Percentiles rank a stretch among this genome's conserved stretches.
Conservation (phyloP, 2,329 filamentous ascomycete genomes). For the Sphaerostilbella broomeana region DNA sequence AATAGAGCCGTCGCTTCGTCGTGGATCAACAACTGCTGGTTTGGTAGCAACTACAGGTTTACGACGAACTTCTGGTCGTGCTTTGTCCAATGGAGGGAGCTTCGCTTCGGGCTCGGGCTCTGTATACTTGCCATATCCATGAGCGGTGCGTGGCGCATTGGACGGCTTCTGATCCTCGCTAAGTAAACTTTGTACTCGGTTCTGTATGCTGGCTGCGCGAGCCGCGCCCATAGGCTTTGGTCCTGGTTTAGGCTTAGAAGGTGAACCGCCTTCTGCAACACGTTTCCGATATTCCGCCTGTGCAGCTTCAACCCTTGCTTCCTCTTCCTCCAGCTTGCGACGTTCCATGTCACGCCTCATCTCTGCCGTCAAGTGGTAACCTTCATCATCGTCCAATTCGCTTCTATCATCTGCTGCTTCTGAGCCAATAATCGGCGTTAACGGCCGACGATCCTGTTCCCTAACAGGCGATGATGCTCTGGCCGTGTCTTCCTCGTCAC, state of each 20-base stretch:
- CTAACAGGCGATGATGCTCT: constrained; percentile 45
- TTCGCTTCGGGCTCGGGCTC: constrained; percentile 39
- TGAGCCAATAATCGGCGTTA: constrained; percentile 69
- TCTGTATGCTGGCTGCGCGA: constrained; percentile 80
- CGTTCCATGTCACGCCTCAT: constrained; percentile 86
- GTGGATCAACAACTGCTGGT: constrained; percentile 20
- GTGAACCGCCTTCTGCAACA: constrained; percentile 46
- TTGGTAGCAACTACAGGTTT: constrained; percentile 42
- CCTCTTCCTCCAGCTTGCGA: constrained; percentile 73
- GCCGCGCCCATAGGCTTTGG: constrained; percentile 53
- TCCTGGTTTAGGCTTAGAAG: constrained; percentile 33
- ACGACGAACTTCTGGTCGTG: constrained; percentile 39
- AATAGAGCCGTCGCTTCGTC: constrained; percentile 17
- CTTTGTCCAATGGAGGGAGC: constrained; percentile 33
- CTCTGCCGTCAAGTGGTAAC: constrained; percentile 73
- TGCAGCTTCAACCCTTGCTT: constrained; percentile 80
- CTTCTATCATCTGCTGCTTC: constrained; percentile 55
- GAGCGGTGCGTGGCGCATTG: constrained; percentile 62
- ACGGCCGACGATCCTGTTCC: constrained; percentile 40
- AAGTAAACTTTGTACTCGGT: constrained; percentile 78
- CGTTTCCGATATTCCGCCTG: constrained; percentile 81
- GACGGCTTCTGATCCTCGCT: constrained; percentile 63
- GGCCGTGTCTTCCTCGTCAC: constrained; percentile 17
- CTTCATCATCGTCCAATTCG: constrained; percentile 56
- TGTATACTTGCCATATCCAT: constrained; percentile 86